Evolutionary conservation across 495 filamentous ascomycete species (phyloP).

Genomic region (Friedmanniomyces endolithicus): DNA sequence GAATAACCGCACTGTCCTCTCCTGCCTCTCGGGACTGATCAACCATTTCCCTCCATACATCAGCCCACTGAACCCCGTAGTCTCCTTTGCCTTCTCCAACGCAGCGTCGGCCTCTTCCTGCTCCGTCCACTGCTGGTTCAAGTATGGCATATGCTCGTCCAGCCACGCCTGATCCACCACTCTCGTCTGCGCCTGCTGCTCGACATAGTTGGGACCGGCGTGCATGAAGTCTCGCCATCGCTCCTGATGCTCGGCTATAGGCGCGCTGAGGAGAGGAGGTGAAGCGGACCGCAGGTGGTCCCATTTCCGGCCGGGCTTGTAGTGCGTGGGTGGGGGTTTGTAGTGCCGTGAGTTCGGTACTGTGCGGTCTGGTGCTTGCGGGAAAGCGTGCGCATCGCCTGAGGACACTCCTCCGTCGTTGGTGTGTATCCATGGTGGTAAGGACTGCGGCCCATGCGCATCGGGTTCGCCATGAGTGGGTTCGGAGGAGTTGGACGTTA

Average conservation of each 20-base stretch:
- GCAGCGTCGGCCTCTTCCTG: neutral
- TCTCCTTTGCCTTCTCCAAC: neutral
- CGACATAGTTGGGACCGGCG: conserved; percentile 7
- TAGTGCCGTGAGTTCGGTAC: conserved; percentile 14
- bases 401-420: conserved; percentile 5
- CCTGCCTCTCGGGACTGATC: conserved; percentile 17
- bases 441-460: conserved; percentile 6
- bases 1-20: conserved; percentile 14
- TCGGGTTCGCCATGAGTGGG: conserved; percentile 1
- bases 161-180: conserved; percentile 16
- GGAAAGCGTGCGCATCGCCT: neutral
- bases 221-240: conserved; percentile 17
- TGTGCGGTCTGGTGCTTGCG: neutral
- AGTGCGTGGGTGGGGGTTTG: conserved; percentile 1
- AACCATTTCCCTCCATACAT: conserved; percentile 18
- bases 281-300: conserved; percentile 9
- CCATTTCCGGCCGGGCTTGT: conserved; percentile 20
- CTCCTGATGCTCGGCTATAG: conserved; percentile 13
- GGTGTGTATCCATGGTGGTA: conserved; percentile 19
- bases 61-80: conserved; percentile 4
- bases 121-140: conserved; percentile 4
- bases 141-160: conserved; percentile 19
- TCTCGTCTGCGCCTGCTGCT: conserved; percentile 3
- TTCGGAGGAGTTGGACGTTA: neutral
- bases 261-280: conserved; percentile 9